phyloP scores from a whole-genome alignment of 192 early-diverging fungal species.

The Pilaira anomala region DNA sequence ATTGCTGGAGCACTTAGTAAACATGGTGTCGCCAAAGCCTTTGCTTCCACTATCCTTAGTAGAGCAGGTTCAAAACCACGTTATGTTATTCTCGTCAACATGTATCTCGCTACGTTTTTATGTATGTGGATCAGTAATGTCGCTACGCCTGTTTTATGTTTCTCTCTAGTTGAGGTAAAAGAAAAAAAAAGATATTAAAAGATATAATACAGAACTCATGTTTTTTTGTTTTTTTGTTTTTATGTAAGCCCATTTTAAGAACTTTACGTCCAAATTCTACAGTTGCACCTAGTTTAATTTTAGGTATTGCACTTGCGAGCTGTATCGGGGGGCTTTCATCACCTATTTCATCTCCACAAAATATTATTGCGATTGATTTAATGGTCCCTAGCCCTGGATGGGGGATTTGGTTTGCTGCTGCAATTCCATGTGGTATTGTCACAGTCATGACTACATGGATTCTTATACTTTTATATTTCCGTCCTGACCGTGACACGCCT shows the following conservation, averaged over 20 bases:
- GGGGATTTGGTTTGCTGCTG: slow-evolving; percentile 63
- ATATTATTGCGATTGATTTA: slow-evolving; percentile 69
- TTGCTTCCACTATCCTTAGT: slow-evolving; percentile 57
- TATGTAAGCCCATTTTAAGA: slow-evolving; percentile 60
- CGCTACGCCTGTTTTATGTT: slow-evolving; percentile 73
- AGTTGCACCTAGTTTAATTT: slow-evolving; percentile 59
- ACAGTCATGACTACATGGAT: slow-evolving; percentile 62
- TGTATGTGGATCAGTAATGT: slow-evolving; percentile 82
- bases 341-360: slow-evolving; percentile 74
- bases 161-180: slow-evolving; percentile 44
- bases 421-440: slow-evolving; percentile 60
- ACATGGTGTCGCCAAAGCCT: slow-evolving; percentile 64
- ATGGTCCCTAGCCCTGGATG: slow-evolving; percentile 64
- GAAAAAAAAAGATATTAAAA: not conserved
- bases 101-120: slow-evolving; percentile 69
- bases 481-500: slow-evolving; percentile 13
- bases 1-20: slow-evolving; percentile 69
- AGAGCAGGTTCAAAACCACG: slow-evolving; percentile 63
- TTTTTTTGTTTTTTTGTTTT: not conserved
- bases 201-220: not conserved
- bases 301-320: slow-evolving; percentile 71
- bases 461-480: slow-evolving; percentile 42
- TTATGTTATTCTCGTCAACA: slow-evolving; percentile 64
- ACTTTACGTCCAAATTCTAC: slow-evolving; percentile 55
- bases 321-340: slow-evolving; percentile 75